Evolutionary conservation across 2,329 filamentous ascomycete genomes (phyloP).

Genomic region (Pyricularia sp.): DNA sequence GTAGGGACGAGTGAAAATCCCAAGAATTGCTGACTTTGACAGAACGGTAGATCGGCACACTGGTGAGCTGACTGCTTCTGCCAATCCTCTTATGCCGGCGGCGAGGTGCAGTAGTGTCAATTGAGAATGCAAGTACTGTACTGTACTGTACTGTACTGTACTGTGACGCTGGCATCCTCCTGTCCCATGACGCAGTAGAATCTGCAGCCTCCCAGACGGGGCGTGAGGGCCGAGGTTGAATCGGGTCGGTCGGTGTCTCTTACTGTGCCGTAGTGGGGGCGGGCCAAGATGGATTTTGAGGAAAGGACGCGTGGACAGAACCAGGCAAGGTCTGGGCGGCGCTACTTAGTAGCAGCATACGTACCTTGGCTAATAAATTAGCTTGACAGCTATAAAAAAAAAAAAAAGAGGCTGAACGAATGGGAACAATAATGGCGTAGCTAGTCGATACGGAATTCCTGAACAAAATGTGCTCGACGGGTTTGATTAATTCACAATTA

Average conservation of each 20-base stretch:
- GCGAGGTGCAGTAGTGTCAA: background rate
- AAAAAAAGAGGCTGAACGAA: background rate
- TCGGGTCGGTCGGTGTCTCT: no score
- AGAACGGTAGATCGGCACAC: background rate
- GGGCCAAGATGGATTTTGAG: background rate
- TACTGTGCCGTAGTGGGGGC: background rate
- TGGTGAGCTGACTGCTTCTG: background rate
- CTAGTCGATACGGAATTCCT: background rate
- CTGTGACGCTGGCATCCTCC: background rate
- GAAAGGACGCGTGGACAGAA: background rate
- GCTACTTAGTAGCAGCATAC: background rate
- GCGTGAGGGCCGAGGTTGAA: no score
- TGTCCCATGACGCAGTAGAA: background rate
- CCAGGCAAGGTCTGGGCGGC: background rate
- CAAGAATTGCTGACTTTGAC: background rate
- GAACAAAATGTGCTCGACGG: background rate
- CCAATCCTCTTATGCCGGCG: background rate
- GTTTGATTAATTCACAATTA: no score
- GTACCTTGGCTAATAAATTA: background rate
- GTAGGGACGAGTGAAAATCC: background rate
- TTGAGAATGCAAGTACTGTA: background rate
- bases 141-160: no score
- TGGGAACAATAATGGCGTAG: background rate
- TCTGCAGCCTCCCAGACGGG: background rate
- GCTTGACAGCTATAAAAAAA: no score